These are phyloP conservation scores for Cryphonectria nitschkei DNA, from an alignment of 2,329 filamentous ascomycete genomes.

Conservation along the genomic window DNA sequence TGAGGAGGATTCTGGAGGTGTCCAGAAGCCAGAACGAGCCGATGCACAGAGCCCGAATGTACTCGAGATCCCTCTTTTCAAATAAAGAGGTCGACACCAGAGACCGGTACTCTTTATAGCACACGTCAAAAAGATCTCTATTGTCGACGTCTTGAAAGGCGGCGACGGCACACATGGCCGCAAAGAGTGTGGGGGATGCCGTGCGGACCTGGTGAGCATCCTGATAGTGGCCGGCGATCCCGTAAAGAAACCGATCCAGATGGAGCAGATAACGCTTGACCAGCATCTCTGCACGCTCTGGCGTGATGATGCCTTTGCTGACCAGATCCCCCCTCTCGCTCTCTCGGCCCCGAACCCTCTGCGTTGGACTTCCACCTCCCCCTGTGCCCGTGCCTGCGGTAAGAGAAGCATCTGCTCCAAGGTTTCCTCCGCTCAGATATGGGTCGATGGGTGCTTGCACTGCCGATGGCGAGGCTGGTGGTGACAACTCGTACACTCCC, in stretches of 20 bases:
- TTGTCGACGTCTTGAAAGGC: constrained; percentile 2
- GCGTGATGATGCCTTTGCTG: constrained; percentile 5
- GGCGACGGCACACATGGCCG: constrained; percentile 8
- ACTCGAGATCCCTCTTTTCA: constrained; percentile 17
- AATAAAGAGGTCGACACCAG: constrained; percentile 1
- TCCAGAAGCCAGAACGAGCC: constrained; percentile 26
- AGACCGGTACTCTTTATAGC: constrained; percentile 5
- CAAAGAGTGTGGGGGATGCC: neutral
- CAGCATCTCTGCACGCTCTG: constrained; percentile 2
- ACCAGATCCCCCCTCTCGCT: neutral
- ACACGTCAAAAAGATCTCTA: neutral
- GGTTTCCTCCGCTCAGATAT: constrained; percentile 4
- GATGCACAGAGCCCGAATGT: constrained; percentile 23
- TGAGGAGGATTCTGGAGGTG: neutral
- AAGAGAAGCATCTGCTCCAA: neutral
- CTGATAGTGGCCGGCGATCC: constrained; percentile 7
- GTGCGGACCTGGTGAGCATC: neutral
- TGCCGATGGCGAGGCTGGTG: constrained; percentile 8
- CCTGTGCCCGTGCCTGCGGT: neutral
- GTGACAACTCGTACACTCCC: constrained; percentile 3
- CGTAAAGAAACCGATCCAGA: constrained; percentile 9
- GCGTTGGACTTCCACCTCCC: neutral
- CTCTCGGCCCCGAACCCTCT: neutral
- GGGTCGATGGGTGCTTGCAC: constrained; percentile 5
- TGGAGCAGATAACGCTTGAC: constrained; percentile 4